These are phyloP conservation scores for Planoprotostelium fungivorum DNA, from an alignment of 78 protist genomes.

Conservation along the genomic window DNA sequence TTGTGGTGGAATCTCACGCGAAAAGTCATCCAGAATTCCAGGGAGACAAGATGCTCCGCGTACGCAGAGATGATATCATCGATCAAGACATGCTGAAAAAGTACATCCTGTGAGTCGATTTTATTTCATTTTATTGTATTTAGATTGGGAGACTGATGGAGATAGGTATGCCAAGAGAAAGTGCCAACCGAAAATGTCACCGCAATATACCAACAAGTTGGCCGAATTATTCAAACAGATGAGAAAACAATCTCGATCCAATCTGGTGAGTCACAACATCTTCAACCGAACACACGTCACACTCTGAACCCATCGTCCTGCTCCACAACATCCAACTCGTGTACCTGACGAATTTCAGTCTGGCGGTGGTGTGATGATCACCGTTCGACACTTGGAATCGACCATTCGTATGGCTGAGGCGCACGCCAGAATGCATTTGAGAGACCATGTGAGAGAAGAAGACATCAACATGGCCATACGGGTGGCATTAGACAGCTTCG, in stretches of 20 bases:
- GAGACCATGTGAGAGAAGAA: conserved; percentile 74
- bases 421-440: conserved; percentile 94
- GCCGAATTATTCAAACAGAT: conserved; percentile 85
- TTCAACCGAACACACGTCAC: too few relatives aligned
- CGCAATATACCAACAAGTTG: conserved; percentile 57
- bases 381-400: conserved; percentile 94
- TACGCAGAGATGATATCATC: conserved; percentile 16
- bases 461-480: conserved; percentile 93
- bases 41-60: neutral
- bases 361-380: conserved; percentile 85
- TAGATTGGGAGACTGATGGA: too few relatives aligned
- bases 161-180: conserved; percentile 21
- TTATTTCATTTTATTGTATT: too few relatives aligned
- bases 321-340: too few relatives aligned
- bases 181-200: conserved; percentile 45
- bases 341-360: neutral
- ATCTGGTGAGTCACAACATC: too few relatives aligned
- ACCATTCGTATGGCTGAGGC: conserved; percentile 94
- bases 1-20: conserved; percentile 84
- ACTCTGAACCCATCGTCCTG: neutral
- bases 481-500: conserved; percentile 83
- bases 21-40: neutral
- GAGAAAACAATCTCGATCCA: conserved; percentile 74
- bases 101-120: conserved; percentile 88
- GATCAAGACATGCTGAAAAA: conserved; percentile 87